A percentile compares a stretch with the other conserved stretches of the same genome.
These are phyloP conservation scores for Citrus hindsii DNA, from an alignment of 345 rosid species.

Conservation along the genomic window DNA sequence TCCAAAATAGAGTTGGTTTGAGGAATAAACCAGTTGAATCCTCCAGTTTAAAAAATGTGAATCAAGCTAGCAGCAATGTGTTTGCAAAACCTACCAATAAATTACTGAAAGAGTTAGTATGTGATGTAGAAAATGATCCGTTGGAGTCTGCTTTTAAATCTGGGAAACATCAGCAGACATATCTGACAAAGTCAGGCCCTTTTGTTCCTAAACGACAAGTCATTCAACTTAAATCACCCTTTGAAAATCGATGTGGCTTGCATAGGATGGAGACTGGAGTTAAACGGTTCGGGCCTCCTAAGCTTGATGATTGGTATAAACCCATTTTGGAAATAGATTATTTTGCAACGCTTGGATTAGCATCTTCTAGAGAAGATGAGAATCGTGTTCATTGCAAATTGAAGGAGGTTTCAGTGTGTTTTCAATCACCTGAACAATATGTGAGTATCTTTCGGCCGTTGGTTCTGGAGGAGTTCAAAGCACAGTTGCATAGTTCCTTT, in stretches of 20 bases:
- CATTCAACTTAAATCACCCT: conserved; percentile 79
- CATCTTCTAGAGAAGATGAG: conserved; percentile 45
- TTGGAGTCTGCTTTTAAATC: conserved; percentile 48
- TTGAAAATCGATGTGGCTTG: conserved; percentile 49
- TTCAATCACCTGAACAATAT: conserved; percentile 79
- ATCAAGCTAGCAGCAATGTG: conserved; percentile 26
- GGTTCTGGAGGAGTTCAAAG: conserved; percentile 95
- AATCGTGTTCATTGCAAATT: conserved; percentile 40
- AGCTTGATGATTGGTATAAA: conserved; percentile 93
- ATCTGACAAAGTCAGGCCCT: conserved; percentile 43
- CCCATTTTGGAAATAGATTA: conserved; percentile 82
- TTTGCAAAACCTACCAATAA: conserved; percentile 33
- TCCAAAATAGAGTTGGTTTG: conserved; percentile 24
- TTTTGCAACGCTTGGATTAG: conserved; percentile 63
- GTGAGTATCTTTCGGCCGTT: conserved; percentile 81
- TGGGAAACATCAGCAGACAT: conserved; percentile 33
- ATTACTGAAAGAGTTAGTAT: conserved; percentile 50
- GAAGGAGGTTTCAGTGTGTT: conserved; percentile 82
- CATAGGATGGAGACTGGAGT: conserved; percentile 50
- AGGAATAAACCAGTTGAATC: conserved; percentile 34
- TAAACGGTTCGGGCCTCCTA: conserved; percentile 83
- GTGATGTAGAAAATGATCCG: conserved; percentile 43
- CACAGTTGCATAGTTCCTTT: conserved; percentile 80
- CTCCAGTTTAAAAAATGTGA: conserved; percentile 23
- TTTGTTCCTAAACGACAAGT: conserved; percentile 78